Base-by-base conservation (phyloP, 345 rosid genomes). In the Citrus medica region DNA sequence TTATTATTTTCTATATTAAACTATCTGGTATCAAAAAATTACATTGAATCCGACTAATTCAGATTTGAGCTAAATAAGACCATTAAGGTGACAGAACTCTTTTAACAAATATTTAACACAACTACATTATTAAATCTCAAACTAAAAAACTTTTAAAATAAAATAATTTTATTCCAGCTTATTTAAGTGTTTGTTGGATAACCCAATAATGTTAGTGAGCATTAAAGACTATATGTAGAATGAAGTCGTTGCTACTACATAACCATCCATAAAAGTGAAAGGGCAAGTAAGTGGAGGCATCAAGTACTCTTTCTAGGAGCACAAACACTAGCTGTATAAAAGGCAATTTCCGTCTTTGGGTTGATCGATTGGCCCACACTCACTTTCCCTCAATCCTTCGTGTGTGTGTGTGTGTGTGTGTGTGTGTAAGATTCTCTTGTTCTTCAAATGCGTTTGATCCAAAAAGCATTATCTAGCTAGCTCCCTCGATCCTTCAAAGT, bases 281-380 rank as follows among this genome's bases (percentile, higher is more conserved):
- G 74, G 56, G 30, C 56, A 37, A 74, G 37, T 24, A 22, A 35
- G 76, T 32, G 48, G 71, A 80, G 82, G 79, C 58, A 75, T 75
- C 71, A 8, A 74, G 68, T 74, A 73, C 59, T 42, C 51, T 16
- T n/a, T 46, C 22, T 13, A 5, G 75, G 55, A 56, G 74, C 71
- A 42, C 75, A 46, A 75, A 68, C 72, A 63, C 17, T 4, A 70
- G 33, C 28, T 69, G n/a, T 37, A 33, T 61, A 72, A 80, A 84
- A 79, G 82, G 79, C 63, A 81, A 67, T 81, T 84, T 73, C 74
- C 80, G 70, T 81, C 82, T 69, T 76, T 63, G 81, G 76, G 73
- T 75, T 75, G 73, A 78, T 53, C 70, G 70, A 58, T 22, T 75
- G 84, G 63, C 60, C 78, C 79, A 53, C 78, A 25, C 35, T 35